phyloP scores from a whole-genome alignment of 1,139 yeast species.

The Nadsonia starkeyi-henricii region DNA sequence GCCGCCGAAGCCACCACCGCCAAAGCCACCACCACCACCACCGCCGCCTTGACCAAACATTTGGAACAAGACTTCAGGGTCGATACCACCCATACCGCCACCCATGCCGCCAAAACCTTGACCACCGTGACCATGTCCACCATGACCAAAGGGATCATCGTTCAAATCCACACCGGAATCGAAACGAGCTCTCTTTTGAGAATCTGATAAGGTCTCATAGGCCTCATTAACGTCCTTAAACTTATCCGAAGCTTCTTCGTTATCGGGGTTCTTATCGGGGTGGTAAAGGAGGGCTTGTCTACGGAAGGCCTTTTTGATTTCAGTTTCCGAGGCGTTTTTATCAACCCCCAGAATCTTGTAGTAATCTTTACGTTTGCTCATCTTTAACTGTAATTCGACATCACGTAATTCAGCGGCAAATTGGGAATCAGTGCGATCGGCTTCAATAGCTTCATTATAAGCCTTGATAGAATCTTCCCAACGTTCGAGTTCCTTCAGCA shows the following conservation, averaged over 20 bases:
- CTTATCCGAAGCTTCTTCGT: constrained; percentile 85
- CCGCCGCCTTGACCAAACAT: constrained; percentile 47
- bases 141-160: constrained; percentile 52
- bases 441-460: constrained; percentile 26
- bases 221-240: constrained; percentile 87
- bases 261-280: constrained; percentile 80
- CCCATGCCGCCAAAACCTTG: constrained; percentile 54
- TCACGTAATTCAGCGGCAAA: constrained; percentile 25
- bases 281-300: constrained; percentile 68
- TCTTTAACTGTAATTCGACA: constrained; percentile 29
- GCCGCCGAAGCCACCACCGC: constrained; percentile 6
- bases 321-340: constrained; percentile 53
- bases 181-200: constrained; percentile 76
- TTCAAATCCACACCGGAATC: constrained; percentile 55
- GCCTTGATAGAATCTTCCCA: constrained; percentile 28
- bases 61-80: constrained; percentile 20
- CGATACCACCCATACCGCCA: constrained; percentile 39
- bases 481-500: constrained; percentile 24
- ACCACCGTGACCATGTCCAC: constrained; percentile 33
- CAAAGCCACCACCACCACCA: constrained; percentile 31
- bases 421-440: constrained; percentile 23
- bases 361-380: constrained; percentile 36
- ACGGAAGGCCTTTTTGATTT: constrained; percentile 73
- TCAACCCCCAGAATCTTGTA: constrained; percentile 68
- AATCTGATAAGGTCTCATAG: constrained; percentile 75